phyloP scores from a whole-genome alignment of 345 rosid genomes.

The Gossypium ekmanianum region DNA sequence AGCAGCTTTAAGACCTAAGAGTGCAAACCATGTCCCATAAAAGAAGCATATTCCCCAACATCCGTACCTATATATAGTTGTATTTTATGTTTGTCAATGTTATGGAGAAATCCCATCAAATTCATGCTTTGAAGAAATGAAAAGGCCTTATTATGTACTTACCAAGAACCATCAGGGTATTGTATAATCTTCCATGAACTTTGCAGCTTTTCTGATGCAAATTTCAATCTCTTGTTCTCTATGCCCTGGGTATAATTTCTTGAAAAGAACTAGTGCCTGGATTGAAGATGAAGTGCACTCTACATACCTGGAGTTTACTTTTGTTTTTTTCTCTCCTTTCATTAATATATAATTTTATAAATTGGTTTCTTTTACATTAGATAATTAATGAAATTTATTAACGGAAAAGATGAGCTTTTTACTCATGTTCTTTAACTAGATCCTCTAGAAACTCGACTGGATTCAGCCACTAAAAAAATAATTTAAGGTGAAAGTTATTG shows the following conservation, averaged over 20 bases:
- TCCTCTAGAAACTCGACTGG: slow-evolving; percentile 6
- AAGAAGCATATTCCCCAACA: slow-evolving; percentile 26
- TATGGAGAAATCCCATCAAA: not conserved
- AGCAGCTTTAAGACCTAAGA: slow-evolving; percentile 19
- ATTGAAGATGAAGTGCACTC: slow-evolving; percentile 57
- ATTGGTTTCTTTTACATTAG: no score
- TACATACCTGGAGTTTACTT: slow-evolving; percentile 6
- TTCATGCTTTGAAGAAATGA: not conserved
- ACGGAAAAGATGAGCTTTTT: not conserved
- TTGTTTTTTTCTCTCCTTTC: not conserved
- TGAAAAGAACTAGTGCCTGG: slow-evolving; percentile 39
- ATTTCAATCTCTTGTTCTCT: slow-evolving; percentile 36
- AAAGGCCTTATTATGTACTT: not conserved
- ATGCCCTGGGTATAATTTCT: slow-evolving; percentile 35
- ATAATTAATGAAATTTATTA: no score
- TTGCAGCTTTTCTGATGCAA: slow-evolving; percentile 36
- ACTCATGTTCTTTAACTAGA: not conserved
- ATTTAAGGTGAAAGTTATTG: not conserved
- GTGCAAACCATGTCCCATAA: slow-evolving; percentile 27
- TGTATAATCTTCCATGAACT: slow-evolving; percentile 36
- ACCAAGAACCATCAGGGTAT: slow-evolving; percentile 49
- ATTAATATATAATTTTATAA: no score
- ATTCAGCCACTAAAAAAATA: not conserved
- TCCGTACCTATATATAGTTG: slow-evolving; percentile 14
- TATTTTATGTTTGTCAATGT: no score